phyloP scores from a whole-genome alignment of 2,329 filamentous ascomycete genomes.

The Aspergillus amoenus region DNA sequence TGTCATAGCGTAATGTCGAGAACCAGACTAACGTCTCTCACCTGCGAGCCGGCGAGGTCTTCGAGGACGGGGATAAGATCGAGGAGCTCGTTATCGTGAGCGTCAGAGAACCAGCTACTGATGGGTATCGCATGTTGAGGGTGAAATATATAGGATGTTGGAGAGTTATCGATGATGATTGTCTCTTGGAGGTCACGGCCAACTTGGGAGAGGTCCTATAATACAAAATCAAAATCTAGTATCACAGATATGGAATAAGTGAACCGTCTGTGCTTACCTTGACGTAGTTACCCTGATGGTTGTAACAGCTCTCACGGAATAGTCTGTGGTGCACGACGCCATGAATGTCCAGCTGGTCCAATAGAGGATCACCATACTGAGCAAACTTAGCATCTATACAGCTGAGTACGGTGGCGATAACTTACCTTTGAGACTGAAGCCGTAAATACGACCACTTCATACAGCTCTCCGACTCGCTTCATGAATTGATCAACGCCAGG shows the following conservation, averaged over 20 bases:
- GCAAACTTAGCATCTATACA: conserved; percentile 11
- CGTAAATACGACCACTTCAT: conserved; percentile 98
- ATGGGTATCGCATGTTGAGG: conserved; percentile 98
- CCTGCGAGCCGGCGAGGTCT: conserved; percentile 84
- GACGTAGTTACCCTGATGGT: conserved; percentile 98
- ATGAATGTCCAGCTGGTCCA: conserved; percentile 97
- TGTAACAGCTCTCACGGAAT: conserved; percentile 98
- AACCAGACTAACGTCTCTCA: conserved; percentile 94
- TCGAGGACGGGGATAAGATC: conserved; percentile 98
- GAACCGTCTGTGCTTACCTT: conserved; percentile 55
- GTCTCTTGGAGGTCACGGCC: conserved; percentile 94
- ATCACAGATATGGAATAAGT: neutral
- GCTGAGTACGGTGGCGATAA: conserved; percentile 8
- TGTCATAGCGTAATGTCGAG: conserved; percentile 76
- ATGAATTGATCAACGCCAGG: conserved; percentile 99
- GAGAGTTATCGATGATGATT: conserved; percentile 99
- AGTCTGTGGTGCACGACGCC: conserved; percentile 92
- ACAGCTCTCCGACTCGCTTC: conserved; percentile 96
- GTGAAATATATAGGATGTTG: conserved; percentile 99
- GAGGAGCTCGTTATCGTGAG: conserved; percentile 96
- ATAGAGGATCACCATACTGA: conserved; percentile 90
- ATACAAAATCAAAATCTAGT: conserved; percentile 14
- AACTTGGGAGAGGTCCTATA: conserved; percentile 85
- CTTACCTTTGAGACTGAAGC: conserved; percentile 94
- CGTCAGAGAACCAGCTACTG: conserved; percentile 99